phyloP scores from a whole-genome alignment of 495 filamentous ascomycete genomes.

The Penicillium egyptiacum region DNA sequence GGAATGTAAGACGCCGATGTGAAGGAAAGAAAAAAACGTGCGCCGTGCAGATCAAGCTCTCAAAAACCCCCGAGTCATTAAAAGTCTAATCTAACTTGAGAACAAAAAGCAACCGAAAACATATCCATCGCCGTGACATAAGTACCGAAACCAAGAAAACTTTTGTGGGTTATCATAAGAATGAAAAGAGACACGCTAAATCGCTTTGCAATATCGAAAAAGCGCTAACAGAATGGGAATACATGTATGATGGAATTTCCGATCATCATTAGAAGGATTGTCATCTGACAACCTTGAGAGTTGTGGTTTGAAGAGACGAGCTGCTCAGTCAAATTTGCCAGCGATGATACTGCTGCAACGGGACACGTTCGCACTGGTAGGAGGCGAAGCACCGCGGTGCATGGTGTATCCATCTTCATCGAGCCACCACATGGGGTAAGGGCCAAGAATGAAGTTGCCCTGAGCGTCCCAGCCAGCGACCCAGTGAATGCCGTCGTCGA shows the following conservation, averaged over 20 bases:
- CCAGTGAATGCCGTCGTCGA: constrained; percentile 46
- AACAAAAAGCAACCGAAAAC: constrained; percentile 3
- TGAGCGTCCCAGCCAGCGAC: constrained; percentile 48
- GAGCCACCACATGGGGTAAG: constrained; percentile 47
- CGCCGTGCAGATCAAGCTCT: constrained; percentile 19
- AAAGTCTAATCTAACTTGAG: constrained; percentile 21
- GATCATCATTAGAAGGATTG: not conserved
- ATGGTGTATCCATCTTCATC: constrained; percentile 42
- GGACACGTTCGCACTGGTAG: constrained; percentile 44
- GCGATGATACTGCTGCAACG: constrained; percentile 41
- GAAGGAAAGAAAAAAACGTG: constrained; percentile 10
- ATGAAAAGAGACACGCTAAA: constrained; percentile 20
- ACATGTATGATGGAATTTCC: constrained; percentile 7
- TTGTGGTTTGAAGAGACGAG: not conserved
- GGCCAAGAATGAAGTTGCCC: constrained; percentile 46
- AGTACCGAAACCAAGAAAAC: constrained; percentile 15
- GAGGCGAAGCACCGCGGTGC: constrained; percentile 39
- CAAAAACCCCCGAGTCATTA: constrained; percentile 11
- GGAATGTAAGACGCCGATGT: constrained; percentile 1
- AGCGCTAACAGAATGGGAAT: constrained; percentile 15
- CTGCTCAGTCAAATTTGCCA: constrained; percentile 32
- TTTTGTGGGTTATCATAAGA: constrained; percentile 20
- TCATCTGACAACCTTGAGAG: not conserved
- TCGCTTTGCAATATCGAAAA: constrained; percentile 22
- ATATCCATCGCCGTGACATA: constrained; percentile 1